Conservation (phyloP, 331 rosid species). For the Telfairia occidentalis region DNA sequence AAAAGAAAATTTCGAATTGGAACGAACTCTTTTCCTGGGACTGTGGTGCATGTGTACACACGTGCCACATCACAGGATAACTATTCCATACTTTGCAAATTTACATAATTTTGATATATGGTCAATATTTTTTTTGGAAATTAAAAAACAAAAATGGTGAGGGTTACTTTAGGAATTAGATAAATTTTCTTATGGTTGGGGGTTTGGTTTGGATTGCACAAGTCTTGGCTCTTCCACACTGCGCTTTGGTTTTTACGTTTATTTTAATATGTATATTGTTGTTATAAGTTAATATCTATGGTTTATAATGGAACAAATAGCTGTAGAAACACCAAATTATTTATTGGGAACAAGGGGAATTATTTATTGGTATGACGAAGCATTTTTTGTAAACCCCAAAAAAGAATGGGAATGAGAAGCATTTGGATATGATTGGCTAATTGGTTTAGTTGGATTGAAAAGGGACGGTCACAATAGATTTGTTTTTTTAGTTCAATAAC, state of each 20-base stretch:
- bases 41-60: background rate
- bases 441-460: background rate
- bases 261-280: no score
- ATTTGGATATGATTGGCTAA: background rate
- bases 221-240: background rate
- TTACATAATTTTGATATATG: background rate
- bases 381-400: no score
- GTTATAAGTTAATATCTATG: background rate
- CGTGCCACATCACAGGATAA: background rate
- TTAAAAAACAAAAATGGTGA: background rate
- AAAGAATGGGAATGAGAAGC: background rate
- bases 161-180: background rate
- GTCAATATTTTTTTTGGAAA: background rate
- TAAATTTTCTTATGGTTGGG: background rate
- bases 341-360: no score
- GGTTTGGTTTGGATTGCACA: background rate
- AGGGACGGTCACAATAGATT: no score
- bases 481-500: no score
- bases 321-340: no score
- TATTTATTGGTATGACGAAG: background rate
- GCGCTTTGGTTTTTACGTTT: no score
- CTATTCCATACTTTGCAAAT: background rate
- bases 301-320: background rate
- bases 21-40: background rate
- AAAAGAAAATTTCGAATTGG: background rate